Percentiles rank a stretch among this genome's conserved stretches.
phyloP scores from a whole-genome alignment of 2,329 filamentous ascomycete genomes.

The Colletotrichum eleusines region DNA sequence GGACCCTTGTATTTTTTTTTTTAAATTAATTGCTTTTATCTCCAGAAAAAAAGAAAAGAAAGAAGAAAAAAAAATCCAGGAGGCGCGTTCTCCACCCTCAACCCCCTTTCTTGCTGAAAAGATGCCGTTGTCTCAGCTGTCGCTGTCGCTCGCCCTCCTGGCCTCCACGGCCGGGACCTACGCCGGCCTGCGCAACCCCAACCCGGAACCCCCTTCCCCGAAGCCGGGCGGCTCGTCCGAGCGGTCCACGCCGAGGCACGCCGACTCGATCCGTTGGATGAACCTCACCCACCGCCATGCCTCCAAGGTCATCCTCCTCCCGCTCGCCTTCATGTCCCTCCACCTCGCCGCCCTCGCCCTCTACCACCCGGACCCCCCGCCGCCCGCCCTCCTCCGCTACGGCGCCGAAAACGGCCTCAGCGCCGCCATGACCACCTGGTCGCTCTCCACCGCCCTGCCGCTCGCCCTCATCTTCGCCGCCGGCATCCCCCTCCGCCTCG shows the following conservation, averaged over 20 bases:
- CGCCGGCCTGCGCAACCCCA: slow-evolving; percentile 49
- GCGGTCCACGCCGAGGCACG: neutral
- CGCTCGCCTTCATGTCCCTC: slow-evolving; percentile 45
- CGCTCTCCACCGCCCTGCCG: slow-evolving; percentile 50
- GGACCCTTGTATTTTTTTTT: neutral
- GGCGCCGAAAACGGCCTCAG: slow-evolving; percentile 51
- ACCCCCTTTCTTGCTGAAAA: neutral
- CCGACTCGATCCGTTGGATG: slow-evolving; percentile 43
- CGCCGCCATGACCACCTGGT: slow-evolving; percentile 52
- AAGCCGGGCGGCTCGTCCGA: slow-evolving; percentile 39
- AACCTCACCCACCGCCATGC: slow-evolving; percentile 46
- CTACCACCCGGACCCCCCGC: slow-evolving; percentile 44
- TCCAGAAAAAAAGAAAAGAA: no score
- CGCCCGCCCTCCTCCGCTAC: slow-evolving; percentile 44
- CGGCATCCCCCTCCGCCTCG: slow-evolving; percentile 47
- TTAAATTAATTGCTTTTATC: no score
- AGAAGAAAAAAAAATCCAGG: neutral
- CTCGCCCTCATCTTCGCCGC: slow-evolving; percentile 48
- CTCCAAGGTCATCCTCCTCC: slow-evolving; percentile 43
- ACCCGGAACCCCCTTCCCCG: slow-evolving; percentile 43
- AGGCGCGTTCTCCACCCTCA: no score
- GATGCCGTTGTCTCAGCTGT: slow-evolving; percentile 1
- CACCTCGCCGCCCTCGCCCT: slow-evolving; percentile 43
- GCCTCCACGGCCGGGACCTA: slow-evolving; percentile 49
- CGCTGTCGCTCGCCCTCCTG: slow-evolving; percentile 41